These are phyloP conservation scores for Chalciporus piperatoides DNA, from an alignment of 1,284 basidiomycete genomes.

Conservation along the genomic window DNA sequence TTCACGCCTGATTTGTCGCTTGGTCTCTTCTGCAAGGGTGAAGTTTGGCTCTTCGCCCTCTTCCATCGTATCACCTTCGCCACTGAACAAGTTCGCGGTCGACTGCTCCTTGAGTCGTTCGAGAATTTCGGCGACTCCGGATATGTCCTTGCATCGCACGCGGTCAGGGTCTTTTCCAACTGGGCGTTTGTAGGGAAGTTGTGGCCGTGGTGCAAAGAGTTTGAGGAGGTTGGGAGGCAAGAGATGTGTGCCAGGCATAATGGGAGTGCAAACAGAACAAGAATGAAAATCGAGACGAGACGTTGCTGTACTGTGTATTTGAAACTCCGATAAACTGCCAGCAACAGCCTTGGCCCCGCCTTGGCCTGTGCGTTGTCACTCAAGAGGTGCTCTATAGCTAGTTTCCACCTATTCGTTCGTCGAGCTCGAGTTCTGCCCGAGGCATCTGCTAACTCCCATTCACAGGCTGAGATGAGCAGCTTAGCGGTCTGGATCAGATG, in stretches of 20 bases:
- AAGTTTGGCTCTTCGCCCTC: constrained; percentile 77
- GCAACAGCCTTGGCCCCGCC: not conserved
- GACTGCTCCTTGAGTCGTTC: constrained; percentile 73
- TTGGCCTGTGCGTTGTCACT: constrained; percentile 10
- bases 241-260: constrained; percentile 81
- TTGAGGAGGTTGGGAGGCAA: constrained; percentile 92
- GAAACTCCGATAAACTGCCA: constrained; percentile 27
- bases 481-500: constrained; percentile 12
- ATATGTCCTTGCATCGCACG: constrained; percentile 65
- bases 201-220: constrained; percentile 89
- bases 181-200: constrained; percentile 80
- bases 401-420: too few species aligned
- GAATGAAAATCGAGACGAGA: constrained; percentile 7
- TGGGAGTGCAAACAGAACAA: constrained; percentile 9
- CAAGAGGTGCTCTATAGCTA: too few species aligned
- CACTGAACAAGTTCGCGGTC: constrained; percentile 61
- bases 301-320: constrained; percentile 8
- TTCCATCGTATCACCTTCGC: constrained; percentile 61
- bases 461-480: constrained; percentile 21
- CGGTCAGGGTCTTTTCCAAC: constrained; percentile 79
- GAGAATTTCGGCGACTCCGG: constrained; percentile 72
- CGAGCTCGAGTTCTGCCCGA: not conserved
- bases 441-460: not conserved
- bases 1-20: constrained; percentile 73
- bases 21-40: constrained; percentile 75